Base-by-base conservation (phyloP, 208 protist genomes). In the Wallacemonas sp. region DNA sequence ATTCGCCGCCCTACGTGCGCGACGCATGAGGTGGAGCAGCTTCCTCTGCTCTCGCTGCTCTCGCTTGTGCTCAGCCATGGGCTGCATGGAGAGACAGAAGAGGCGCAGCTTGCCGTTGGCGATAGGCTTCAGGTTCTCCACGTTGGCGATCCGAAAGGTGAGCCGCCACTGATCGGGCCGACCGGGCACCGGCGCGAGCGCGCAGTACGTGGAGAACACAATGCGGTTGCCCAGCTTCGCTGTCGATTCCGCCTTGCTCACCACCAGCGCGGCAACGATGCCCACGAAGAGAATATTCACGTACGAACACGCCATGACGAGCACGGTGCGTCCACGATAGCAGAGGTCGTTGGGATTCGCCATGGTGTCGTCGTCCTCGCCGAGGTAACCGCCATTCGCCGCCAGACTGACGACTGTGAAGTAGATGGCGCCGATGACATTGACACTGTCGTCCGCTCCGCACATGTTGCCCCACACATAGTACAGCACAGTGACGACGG, bases 271-370 rank as follows among this genome's bases (percentile, higher is more conserved):
- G 9, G 85, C 89, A 30, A 94, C 84, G 21, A 94, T 67, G 19
- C 85, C 89, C 55, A 92, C 89, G 37, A 94, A 91, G 60, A 94
- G 59, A 37, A 94, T 94, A 55, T 92, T 92, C 37, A 79, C 67
- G 63, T 88, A 94, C 24, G 79, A 89, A 57, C 83, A 82, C 30
- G 79, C 33, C 83, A 89, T 92, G 15, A 94, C 89, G 55, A 92
- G 71, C 0, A 81, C 2, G 2, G 85, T 90, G 44, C 89, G 83
- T 13, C 85, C 85, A 15, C 67, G 54, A 67, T 89, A 94, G 77
- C 89, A 94, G 10, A 78, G 0, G 73, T 87, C 60, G 0, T 41
- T 63, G 3, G 89, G 76, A 44, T 89, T 66, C 0, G 71, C 61
- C 85, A 94, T 92, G 13, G 76, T 83, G 15, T 73, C 66, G 9